These are phyloP conservation scores for Curvularia eragrostidis DNA, from an alignment of 2,329 filamentous ascomycete genomes.

Conservation along the genomic window DNA sequence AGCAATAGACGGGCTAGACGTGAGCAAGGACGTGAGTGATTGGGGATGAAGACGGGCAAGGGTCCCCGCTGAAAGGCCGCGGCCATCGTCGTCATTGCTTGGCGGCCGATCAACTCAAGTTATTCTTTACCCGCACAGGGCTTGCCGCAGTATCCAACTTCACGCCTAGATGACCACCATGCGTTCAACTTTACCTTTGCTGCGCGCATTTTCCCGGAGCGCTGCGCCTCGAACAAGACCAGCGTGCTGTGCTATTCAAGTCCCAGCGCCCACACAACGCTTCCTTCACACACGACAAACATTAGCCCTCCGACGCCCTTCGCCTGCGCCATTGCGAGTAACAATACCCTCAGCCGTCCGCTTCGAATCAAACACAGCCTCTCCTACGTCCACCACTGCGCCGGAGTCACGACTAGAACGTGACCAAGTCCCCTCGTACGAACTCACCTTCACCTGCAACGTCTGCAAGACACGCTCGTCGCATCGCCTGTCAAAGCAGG, in stretches of 20 bases:
- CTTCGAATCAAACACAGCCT: conserved; percentile 35
- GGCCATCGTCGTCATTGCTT: conserved; percentile 27
- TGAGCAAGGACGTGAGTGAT: conserved; percentile 4
- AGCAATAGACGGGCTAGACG: background rate
- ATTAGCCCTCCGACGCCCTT: conserved; percentile 28
- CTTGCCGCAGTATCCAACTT: background rate
- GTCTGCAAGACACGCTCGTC: conserved; percentile 81
- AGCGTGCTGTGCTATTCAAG: conserved; percentile 25
- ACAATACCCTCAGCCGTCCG: conserved; percentile 25
- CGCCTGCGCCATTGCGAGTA: conserved; percentile 17
- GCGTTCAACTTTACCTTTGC: conserved; percentile 32
- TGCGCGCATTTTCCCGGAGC: conserved; percentile 33
- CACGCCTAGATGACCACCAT: conserved; percentile 19
- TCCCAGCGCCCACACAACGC: conserved; percentile 36
- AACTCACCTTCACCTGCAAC: conserved; percentile 90
- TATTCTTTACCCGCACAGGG: conserved; percentile 13
- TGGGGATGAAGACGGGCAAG: conserved; percentile 7
- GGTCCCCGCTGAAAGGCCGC: conserved; percentile 9
- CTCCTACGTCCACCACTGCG: conserved; percentile 37
- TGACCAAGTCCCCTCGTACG: conserved; percentile 71
- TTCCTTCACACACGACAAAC: conserved; percentile 41
- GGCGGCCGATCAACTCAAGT: conserved; percentile 14
- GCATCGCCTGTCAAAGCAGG: conserved; percentile 90
- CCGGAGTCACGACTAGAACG: conserved; percentile 47
- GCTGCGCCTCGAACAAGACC: conserved; percentile 23